Percentiles rank a stretch among this genome's conserved stretches.
phyloP scores from a whole-genome alignment of 768 basidiomycete genomes.

The Boletus reticuloceps region DNA sequence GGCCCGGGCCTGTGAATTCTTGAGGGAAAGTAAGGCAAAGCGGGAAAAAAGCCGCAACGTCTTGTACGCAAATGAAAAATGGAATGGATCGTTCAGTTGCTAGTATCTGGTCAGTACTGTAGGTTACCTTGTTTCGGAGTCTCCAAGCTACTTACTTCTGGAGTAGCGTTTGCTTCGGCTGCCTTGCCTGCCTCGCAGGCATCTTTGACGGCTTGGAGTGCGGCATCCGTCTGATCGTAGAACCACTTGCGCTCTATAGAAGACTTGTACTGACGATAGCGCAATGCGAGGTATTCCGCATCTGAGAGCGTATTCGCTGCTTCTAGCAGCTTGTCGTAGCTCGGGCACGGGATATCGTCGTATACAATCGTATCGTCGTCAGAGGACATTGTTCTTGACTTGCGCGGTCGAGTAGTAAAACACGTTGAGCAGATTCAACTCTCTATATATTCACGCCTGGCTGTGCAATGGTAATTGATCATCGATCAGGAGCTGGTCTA shows the following conservation, averaged over 20 bases:
- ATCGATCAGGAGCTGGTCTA: too few relatives aligned
- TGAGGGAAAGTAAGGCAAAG: neutral
- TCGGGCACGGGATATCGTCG: neutral
- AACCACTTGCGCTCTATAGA: neutral
- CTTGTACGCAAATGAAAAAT: neutral
- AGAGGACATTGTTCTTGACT: neutral
- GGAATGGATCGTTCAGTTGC: neutral
- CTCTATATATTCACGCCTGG: neutral
- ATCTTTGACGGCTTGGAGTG: neutral
- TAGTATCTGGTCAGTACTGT: neutral
- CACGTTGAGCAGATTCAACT: too few relatives aligned
- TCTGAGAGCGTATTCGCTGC: neutral
- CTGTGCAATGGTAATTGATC: neutral
- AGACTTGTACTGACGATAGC: neutral
- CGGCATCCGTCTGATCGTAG: neutral
- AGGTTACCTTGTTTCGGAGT: neutral
- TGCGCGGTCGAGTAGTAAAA: neutral
- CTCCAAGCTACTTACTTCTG: neutral
- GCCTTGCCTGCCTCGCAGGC: neutral
- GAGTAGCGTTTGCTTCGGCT: neutral
- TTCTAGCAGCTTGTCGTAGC: neutral
- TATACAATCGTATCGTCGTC: conserved; percentile 1
- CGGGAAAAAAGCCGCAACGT: neutral
- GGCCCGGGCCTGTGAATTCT: neutral
- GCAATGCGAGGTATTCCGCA: neutral